Base-by-base conservation (phyloP, 78 protist genomes). In the Dictyostelium intermedium region DNA sequence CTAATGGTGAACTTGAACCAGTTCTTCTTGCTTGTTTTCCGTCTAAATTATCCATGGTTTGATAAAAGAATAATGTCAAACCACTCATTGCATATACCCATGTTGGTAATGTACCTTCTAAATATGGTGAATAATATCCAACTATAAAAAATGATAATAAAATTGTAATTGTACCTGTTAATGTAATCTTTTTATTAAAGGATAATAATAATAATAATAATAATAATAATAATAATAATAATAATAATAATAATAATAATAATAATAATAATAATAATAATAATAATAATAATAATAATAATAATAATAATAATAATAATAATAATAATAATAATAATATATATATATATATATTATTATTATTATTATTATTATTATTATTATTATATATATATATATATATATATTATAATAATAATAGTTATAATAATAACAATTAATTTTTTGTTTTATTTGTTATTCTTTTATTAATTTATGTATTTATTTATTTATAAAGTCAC, bases 1-100 rank as follows among this genome's bases (percentile, higher is more conserved):
- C 96, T 34, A 93, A 61, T 82, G 96, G 92, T 37, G 96, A 94
- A 76, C 92, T 83, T 37, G 93, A 72, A 8, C 93, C 93, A 13
- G 96, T 94, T 43, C 86, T 81, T 73, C 96, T 80, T 34, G 96
- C 96, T 70, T 94, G 96, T 81, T 89, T 94, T 56, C 96, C 96
- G 34, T 94, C 96, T 50, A 94, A 23, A 30, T 84, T 85, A 66
- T 94, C 96, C 87, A 94, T 80, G 9, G 96, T 94, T 70, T 94
- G 96, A 81, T 94, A 94, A 78, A 94, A 85, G 66, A 94, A 94
- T 72, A 94, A 60, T 27, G 92, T 20, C 32, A 86, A 79, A 25
- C 93, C 96, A 61, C 78, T 63, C 16, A 94, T 63, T 27, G 81
- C 50, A 41, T 83, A 92, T 5, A 86, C 41, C 96, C 96, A 92